Conservation (phyloP, 2,329 filamentous ascomycete species). For the Periconia digitata region DNA sequence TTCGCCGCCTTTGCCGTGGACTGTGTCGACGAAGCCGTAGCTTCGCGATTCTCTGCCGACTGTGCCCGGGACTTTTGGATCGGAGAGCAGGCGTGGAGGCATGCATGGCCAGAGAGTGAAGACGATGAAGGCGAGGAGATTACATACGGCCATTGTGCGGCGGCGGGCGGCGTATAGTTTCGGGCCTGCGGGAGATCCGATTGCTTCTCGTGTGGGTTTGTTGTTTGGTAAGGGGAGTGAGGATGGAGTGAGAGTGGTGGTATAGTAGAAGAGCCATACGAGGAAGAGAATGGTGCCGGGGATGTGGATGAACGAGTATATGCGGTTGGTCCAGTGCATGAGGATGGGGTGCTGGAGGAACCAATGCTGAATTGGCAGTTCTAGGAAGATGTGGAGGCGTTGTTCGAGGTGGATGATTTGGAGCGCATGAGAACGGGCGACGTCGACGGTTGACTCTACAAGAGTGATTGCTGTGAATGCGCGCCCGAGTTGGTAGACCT, state of each 20-base stretch:
- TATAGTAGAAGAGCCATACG: conserved; percentile 69
- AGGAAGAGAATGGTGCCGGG: conserved; percentile 73
- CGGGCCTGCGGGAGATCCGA: conserved; percentile 51
- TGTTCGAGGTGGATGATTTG: conserved; percentile 69
- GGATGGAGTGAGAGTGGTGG: conserved; percentile 60
- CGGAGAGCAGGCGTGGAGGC: conserved; percentile 59
- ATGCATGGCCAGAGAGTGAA: conserved; percentile 58
- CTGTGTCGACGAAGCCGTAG: conserved; percentile 62
- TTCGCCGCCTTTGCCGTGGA: conserved; percentile 59
- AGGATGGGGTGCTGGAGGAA: conserved; percentile 58
- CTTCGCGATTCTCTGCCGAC: conserved; percentile 61
- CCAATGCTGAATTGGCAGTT: conserved; percentile 62
- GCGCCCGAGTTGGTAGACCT: conserved; percentile 75
- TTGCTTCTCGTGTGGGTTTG: conserved; percentile 37
- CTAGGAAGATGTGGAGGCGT: conserved; percentile 64
- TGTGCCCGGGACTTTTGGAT: conserved; percentile 55
- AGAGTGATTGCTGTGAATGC: conserved; percentile 71
- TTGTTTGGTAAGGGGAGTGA: conserved; percentile 42
- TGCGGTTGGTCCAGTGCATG: conserved; percentile 70
- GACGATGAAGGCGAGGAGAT: conserved; percentile 60
- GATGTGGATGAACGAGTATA: conserved; percentile 78
- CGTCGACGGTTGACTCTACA: conserved; percentile 66
- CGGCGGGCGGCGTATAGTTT: conserved; percentile 58
- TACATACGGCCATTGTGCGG: conserved; percentile 60
- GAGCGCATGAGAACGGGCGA: conserved; percentile 68